Evolutionary conservation across 2,329 filamentous ascomycete genomes (phyloP), one percentile per base, ranked within the genome.

Genomic region (Diaporthe australafricana): DNA sequence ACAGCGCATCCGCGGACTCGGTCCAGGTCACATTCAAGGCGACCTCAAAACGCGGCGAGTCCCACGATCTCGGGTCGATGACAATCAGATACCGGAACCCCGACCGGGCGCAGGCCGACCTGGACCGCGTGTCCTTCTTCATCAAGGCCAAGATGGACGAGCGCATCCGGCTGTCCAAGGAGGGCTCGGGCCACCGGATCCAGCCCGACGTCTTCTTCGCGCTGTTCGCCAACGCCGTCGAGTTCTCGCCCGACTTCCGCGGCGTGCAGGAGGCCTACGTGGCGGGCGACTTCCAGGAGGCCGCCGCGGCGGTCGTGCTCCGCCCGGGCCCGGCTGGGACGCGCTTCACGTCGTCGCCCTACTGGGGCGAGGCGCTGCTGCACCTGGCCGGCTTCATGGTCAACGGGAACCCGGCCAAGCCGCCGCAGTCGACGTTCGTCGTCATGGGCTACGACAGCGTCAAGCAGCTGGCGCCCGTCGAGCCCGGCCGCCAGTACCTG

Each of bases 221-320:
- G 35, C 69, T 78, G 32, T 78, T 76, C 71, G 70, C 70, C 65
- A 75, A 70, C 17, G 48, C 74, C 1, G 75, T 79, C 50, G 70
- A 75, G 57, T 77, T 75, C 62, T 55, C 68, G 48, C 60, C 55
- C 6, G 66, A 70, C 16, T 79, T 75, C 70, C 74, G 69, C 56
- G 73, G 72, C 2, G 70, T 77, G 5, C 55, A 63, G 25, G 72
- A 75, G 30, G 75, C 75, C 2, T 75, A 74, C 42, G 70, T 75
- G 32, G 67, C 71, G 16, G 25, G 55, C 35, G 52, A 71, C 32
- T 72, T 68, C n/a, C 48, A 63, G 25, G 73, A 75, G 48, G 74
- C 72, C 27, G 73, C 72, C 48, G 75, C 74, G 16, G 66, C 73
- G 25, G 72, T 77, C 25, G 71, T 73, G 62, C 71, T 76, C 5